Percentiles rank a stretch among this genome's conserved stretches.
These are phyloP conservation scores for Fusarium sp. DNA, from an alignment of 2,329 filamentous ascomycete genomes.

Conservation along the genomic window DNA sequence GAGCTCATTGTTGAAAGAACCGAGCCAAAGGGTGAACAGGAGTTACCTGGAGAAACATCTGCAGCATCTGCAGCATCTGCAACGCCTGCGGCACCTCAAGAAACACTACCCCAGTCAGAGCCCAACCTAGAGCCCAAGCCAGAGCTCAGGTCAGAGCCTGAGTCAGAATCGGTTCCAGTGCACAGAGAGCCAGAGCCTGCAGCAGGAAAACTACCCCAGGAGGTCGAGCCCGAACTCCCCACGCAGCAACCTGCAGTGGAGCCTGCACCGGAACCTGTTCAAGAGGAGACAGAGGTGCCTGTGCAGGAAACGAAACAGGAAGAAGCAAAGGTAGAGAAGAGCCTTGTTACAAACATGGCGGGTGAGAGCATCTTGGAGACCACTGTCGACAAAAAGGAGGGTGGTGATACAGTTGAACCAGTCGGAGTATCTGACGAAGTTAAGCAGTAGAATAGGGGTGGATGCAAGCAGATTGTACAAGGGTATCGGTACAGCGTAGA, in stretches of 20 bases:
- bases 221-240: slow-evolving; percentile 21
- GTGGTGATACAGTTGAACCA: slow-evolving; percentile 48
- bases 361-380: slow-evolving; percentile 56
- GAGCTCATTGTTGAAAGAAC: slow-evolving; percentile 13
- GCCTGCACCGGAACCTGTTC: slow-evolving; percentile 14
- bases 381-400: slow-evolving; percentile 49
- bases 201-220: slow-evolving; percentile 20
- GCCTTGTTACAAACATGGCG: slow-evolving; percentile 53
- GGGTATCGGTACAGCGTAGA: slow-evolving; percentile 13
- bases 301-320: not conserved
- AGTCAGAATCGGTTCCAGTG: slow-evolving; percentile 26
- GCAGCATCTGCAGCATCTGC: not conserved
- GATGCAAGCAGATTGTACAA: slow-evolving; percentile 1
- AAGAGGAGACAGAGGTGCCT: slow-evolving; percentile 1
- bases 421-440: slow-evolving; percentile 49
- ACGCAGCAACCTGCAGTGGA: slow-evolving; percentile 29
- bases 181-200: slow-evolving; percentile 23
- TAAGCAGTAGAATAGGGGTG: slow-evolving; percentile 38
- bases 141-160: slow-evolving; percentile 19
- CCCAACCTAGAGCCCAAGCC: slow-evolving; percentile 19
- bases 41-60: not conserved
- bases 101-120: not conserved
- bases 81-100: not conserved
- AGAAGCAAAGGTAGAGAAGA: slow-evolving; percentile 45
- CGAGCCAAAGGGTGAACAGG: slow-evolving; percentile 1